Evolutionary conservation across 768 basidiomycete species (phyloP), one percentile per base, ranked within the genome.

Genomic region (Lactarius quietus): DNA sequence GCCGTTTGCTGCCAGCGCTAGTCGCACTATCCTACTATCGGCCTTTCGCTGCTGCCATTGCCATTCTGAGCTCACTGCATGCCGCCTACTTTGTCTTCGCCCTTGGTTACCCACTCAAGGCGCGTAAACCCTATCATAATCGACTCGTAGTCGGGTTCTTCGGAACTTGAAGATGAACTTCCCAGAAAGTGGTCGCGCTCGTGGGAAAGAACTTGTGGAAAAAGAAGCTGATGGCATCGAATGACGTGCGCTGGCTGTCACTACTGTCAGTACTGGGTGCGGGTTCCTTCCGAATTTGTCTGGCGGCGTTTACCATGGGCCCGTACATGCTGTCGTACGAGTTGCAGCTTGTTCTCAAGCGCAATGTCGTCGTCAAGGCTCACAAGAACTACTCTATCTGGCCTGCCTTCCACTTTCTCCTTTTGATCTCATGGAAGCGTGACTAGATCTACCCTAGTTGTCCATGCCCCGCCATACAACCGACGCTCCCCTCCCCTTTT

Each of bases 221-320:
- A n/a, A n/a, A n/a, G n/a, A n/a, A n/a, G n/a, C n/a, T n/a, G n/a
- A n/a, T n/a, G n/a, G n/a, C n/a, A n/a, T n/a, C n/a, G n/a, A n/a
- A n/a, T n/a, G n/a, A 79, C 78, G 41, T 98, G 95, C 75, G 92
- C 85, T 0, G 96, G 96, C 2, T 99, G 96, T 74, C 96, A 98
- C n/a, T n/a, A n/a, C n/a, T n/a, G n/a, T n/a, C n/a, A n/a, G 75
- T 93, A 94, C 74, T 95, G 96, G 80, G 92, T 89, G 45, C 18
- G 78, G n/a, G 20, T 35, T 43, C 12, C 54, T 57, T n/a, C 20
- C 5, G n/a, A 51, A 51, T 4, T 1, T 26, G 48, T 23, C 14
- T 51, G 18, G 60, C 35, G 62, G 14, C 31, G 1, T 33, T 43
- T 29, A 62, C 26, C 15, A 41, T 29, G 6, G 3, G 20, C n/a